Evolutionary conservation across 805 yeast species (phyloP).

Genomic region (Crinitomyces ghanaensis): DNA sequence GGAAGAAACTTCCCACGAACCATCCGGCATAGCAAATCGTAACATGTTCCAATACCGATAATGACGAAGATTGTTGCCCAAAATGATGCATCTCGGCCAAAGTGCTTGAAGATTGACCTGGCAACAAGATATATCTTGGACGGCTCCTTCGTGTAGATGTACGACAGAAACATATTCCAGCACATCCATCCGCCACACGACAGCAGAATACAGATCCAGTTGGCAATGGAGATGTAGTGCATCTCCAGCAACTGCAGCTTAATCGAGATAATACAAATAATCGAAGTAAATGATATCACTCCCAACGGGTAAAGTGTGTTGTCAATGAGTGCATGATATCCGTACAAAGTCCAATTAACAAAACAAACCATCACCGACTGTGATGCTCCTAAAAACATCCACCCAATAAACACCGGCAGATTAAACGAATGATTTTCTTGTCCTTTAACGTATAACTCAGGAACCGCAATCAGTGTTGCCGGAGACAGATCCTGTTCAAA

Average conservation of each 20-base stretch:
- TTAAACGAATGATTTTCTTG: constrained; percentile 66
- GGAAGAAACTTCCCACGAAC: constrained; percentile 47
- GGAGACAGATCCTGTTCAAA: constrained; percentile 86
- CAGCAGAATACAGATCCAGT: constrained; percentile 50
- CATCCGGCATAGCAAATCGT: constrained; percentile 56
- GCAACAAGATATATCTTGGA: constrained; percentile 58
- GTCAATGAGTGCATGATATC: constrained; percentile 50
- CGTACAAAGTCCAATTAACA: constrained; percentile 57
- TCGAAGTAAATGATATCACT: constrained; percentile 57
- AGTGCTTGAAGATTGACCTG: constrained; percentile 54
- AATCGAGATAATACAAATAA: constrained; percentile 60
- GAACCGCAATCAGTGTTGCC: constrained; percentile 79
- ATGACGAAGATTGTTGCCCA: constrained; percentile 68
- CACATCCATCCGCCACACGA: constrained; percentile 77
- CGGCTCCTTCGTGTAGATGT: constrained; percentile 42
- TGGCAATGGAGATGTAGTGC: constrained; percentile 55
- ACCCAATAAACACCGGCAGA: constrained; percentile 51
- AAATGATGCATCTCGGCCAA: constrained; percentile 74
- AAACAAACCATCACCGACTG: constrained; percentile 67
- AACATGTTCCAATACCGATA: constrained; percentile 43
- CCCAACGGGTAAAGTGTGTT: constrained; percentile 78
- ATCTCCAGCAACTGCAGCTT: constrained; percentile 77
- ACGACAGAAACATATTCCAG: constrained; percentile 73
- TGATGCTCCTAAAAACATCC: constrained; percentile 68
- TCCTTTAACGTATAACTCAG: constrained; percentile 77